Percentiles rank a stretch among this genome's conserved stretches.
phyloP scores from a whole-genome alignment of 371 early-diverging fungal genomes.

The Apophysomyces elegans region DNA sequence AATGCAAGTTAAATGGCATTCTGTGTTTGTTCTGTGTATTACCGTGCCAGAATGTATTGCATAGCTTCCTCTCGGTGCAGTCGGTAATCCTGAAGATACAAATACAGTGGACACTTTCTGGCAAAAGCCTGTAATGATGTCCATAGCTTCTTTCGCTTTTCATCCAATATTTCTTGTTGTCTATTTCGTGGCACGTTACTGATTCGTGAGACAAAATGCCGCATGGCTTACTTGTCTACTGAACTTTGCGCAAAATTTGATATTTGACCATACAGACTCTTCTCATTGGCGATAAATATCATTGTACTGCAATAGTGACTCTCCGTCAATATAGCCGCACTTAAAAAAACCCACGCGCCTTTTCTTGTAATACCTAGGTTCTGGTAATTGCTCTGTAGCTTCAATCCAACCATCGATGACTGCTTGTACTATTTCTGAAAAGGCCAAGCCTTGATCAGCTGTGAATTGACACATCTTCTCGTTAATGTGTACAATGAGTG shows the following conservation, averaged over 20 bases:
- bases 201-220: too few relatives aligned
- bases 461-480: background rate
- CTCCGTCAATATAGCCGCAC: background rate
- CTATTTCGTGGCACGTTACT: background rate
- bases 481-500: constrained; percentile 16
- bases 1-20: background rate
- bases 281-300: constrained; percentile 18
- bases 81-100: constrained; percentile 14
- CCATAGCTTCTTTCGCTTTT: background rate
- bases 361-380: constrained; percentile 7
- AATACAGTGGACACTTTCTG: constrained; percentile 15
- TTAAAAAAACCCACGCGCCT: too few relatives aligned
- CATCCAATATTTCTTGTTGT: constrained; percentile 3
- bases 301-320: constrained; percentile 8
- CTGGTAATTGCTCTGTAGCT: background rate
- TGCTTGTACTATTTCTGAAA: constrained; percentile 3
- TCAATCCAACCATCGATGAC: constrained; percentile 18
- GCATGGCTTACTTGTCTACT: background rate
- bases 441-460: constrained; percentile 7
- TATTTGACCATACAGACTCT: constrained; percentile 15
- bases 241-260: background rate
- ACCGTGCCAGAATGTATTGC: constrained; percentile 16
- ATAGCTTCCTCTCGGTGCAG: background rate
- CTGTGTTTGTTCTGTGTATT: background rate
- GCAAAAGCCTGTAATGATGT: constrained; percentile 8